Conservation (phyloP, 768 basidiomycete genomes). For the Postia placenta region DNA sequence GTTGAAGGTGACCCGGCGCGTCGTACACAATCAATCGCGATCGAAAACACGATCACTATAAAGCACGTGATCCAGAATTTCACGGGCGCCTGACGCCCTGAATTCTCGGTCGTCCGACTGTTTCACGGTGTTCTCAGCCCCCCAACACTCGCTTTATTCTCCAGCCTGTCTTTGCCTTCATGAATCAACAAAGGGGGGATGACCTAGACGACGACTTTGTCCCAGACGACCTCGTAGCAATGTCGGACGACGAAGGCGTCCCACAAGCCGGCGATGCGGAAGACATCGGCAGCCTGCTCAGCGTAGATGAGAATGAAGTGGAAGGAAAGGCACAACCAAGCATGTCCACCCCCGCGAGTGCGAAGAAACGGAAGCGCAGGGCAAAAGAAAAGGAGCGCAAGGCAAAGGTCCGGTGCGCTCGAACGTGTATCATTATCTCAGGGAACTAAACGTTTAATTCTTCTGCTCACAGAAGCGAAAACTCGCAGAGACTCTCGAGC, state of each 20-base stretch:
- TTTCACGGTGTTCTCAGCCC: background rate
- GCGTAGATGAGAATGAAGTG: conserved; percentile 33
- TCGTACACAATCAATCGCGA: background rate
- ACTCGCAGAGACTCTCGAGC: conserved; percentile 40
- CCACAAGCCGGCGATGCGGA: conserved; percentile 26
- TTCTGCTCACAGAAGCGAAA: conserved; percentile 50
- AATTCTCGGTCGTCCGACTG: background rate
- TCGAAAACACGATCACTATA: background rate
- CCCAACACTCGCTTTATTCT: background rate
- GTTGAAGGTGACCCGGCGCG: too few relatives aligned
- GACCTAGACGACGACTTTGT: conserved; percentile 83
- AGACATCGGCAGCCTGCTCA: conserved; percentile 34
- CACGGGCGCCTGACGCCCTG: background rate
- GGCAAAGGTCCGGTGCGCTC: conserved; percentile 47
- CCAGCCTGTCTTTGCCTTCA: background rate
- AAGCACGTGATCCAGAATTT: background rate
- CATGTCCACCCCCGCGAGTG: conserved; percentile 18
- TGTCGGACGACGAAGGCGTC: conserved; percentile 52
- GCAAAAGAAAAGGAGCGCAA: conserved; percentile 71
- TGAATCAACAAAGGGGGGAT: conserved; percentile 44
- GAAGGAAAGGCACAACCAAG: conserved; percentile 17
- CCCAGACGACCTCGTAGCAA: conserved; percentile 59
- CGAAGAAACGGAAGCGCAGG: conserved; percentile 68
- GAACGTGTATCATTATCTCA: too few relatives aligned
- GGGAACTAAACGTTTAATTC: background rate